Evolutionary conservation across 345 rosid genomes (phyloP), one percentile per base, ranked within the genome.

Genomic region (Cardamine chenopodiifolia): DNA sequence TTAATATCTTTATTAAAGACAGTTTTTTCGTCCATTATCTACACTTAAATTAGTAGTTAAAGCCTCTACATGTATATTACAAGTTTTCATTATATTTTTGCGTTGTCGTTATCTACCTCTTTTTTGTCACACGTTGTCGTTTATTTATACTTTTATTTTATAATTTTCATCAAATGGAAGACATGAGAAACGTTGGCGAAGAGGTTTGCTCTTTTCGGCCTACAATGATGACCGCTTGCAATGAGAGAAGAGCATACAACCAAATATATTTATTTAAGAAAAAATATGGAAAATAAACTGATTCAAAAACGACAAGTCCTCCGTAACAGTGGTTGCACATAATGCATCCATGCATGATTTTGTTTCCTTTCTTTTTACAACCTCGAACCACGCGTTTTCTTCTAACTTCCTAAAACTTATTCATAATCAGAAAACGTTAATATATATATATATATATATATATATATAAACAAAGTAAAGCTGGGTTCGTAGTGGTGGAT

Each of bases 191-290:
- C 57, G 31, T 58, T 23, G 12, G 37, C 35, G 3, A 22, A 23
- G 25, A 70, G 56, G 74, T 58, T 70, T 25, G 53, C 39, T 32
- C 58, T n/a, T 32, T n/a, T 22, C 37, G 66, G 66, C 57, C 66
- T 10, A 58, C 37, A 31, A n/a, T n/a, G 14, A 59, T 20, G 73
- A 58, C 74, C 57, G 1, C 66, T 58, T 44, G 53, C 52, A 57
- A 11, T 19, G 26, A 45, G 32, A 29, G 22, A 31, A 70, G 45
- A 20, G 10, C 10, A 44, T 44, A 49, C 74, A n/a, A 59, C 66
- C 25, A 69, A 7, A 39, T 40, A 26, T n/a, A 5, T 37, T 0
- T 34, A 15, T 37, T 39, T 39, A 13, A 12, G n/a, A 50, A 67
- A 22, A 53, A 2, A n/a, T 23, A 28, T 2, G 2, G 34, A 7